These are phyloP conservation scores for Calonectria pseudoturangicola DNA, from an alignment of 2,329 filamentous ascomycete genomes.

Conservation along the genomic window DNA sequence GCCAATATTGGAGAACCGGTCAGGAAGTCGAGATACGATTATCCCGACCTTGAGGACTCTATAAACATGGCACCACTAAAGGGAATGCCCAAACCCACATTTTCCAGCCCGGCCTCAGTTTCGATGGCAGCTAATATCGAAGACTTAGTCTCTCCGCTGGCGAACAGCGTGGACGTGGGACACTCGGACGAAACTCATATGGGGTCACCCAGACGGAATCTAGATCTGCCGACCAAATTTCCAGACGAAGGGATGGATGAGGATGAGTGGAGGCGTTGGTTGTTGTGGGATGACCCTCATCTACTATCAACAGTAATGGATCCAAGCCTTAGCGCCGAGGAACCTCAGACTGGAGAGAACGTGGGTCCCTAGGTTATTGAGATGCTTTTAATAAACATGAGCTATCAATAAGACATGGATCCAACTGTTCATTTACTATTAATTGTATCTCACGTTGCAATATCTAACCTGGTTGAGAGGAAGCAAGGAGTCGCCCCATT, in stretches of 20 bases:
- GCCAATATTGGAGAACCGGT: conserved; percentile 25
- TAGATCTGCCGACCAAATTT: background rate
- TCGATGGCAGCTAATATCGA: background rate
- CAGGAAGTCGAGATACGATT: conserved; percentile 51
- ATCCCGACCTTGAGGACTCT: conserved; percentile 50
- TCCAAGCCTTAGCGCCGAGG: background rate
- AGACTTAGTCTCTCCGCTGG: background rate
- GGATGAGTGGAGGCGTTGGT: conserved; percentile 51
- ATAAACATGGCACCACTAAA: conserved; percentile 51
- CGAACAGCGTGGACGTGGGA: background rate
- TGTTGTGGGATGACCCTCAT: conserved; percentile 54
- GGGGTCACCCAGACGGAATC: background rate
- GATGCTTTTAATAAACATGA: background rate
- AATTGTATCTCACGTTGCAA: too few relatives aligned
- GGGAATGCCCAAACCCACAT: conserved; percentile 50
- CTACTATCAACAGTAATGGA: conserved; percentile 49
- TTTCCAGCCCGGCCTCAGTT: conserved; percentile 4
- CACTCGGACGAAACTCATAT: background rate
- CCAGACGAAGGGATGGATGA: conserved; percentile 44
- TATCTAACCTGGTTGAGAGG: too few relatives aligned
- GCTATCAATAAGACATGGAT: too few relatives aligned
- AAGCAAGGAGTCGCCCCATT: too few relatives aligned
- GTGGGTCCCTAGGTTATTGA: too few relatives aligned
- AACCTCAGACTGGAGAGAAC: background rate
- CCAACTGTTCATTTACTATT: too few relatives aligned